Conservation (phyloP, 305 asterid species). For the Fraxinus angustifolia region DNA sequence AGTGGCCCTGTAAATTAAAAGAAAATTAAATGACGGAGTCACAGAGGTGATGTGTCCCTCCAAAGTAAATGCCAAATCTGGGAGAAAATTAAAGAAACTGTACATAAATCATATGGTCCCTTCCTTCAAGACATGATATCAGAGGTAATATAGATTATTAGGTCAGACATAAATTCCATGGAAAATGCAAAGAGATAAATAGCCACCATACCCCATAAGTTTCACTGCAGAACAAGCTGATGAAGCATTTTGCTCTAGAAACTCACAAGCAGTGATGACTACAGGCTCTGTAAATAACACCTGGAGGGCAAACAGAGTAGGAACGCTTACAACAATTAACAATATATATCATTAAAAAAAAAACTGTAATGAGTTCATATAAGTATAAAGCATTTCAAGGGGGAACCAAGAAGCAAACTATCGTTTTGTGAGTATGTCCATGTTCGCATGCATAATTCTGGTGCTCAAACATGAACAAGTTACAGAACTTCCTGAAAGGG, state of each 20-base stretch:
- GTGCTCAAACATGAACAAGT: neutral
- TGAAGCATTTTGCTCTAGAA: constrained; percentile 87
- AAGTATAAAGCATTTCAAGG: neutral
- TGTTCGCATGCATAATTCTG: neutral
- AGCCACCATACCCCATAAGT: constrained; percentile 68
- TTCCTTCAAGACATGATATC: neutral
- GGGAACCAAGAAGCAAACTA: neutral
- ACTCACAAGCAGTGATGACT: constrained; percentile 76
- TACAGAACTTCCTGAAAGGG: neutral
- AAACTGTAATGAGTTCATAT: neutral
- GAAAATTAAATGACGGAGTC: constrained; percentile 55
- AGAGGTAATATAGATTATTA: neutral
- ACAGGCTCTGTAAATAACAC: constrained; percentile 86
- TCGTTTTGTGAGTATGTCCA: neutral
- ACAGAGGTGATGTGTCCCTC: constrained; percentile 92
- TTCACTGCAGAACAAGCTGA: constrained; percentile 75
- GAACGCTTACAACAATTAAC: neutral
- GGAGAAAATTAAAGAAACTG: neutral
- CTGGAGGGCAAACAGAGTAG: constrained; percentile 33
- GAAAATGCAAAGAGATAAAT: neutral
- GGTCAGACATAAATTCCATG: constrained; percentile 1
- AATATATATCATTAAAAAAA: neutral
- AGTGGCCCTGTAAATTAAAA: constrained; percentile 57
- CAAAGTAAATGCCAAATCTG: neutral
- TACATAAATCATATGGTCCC: neutral